Evolutionary conservation across 108 stramenopile species (phyloP).

Genomic region (Fragilariopsis cylindrus): DNA sequence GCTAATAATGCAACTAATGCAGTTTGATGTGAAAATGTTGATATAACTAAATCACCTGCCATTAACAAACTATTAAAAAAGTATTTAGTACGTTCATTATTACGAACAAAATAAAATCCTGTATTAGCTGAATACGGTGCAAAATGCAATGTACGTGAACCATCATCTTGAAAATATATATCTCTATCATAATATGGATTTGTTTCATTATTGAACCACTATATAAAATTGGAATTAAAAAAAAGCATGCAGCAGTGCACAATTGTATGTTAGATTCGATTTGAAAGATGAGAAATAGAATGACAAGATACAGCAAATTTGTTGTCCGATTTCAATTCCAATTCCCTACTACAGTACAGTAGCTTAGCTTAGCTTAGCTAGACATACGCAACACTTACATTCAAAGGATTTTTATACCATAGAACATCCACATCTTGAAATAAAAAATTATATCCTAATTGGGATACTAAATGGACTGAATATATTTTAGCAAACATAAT

Average conservation of each 20-base stretch:
- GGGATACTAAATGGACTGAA: slow-evolving; percentile 68
- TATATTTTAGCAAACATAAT: slow-evolving; percentile 85
- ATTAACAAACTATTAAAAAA: slow-evolving; percentile 57
- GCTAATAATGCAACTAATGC: slow-evolving; percentile 49
- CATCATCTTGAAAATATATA: slow-evolving; percentile 87
- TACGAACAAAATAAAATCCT: slow-evolving; percentile 50
- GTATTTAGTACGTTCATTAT: slow-evolving; percentile 53
- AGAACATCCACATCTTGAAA: slow-evolving; percentile 85
- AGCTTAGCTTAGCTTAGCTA: not conserved
- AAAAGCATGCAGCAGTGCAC: no score
- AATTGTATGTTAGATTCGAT: no score
- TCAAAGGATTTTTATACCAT: slow-evolving; percentile 69
- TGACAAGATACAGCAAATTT: not conserved
- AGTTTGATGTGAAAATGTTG: slow-evolving; percentile 64
- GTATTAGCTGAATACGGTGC: slow-evolving; percentile 68
- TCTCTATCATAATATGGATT: slow-evolving; percentile 46
- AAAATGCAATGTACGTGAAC: slow-evolving; percentile 53
- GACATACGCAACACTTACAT: not conserved
- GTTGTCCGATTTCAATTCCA: not conserved
- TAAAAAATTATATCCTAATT: slow-evolving; percentile 74
- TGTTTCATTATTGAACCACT: slow-evolving; percentile 22
- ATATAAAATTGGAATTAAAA: slow-evolving; percentile 26
- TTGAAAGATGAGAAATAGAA: no score
- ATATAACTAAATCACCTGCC: slow-evolving; percentile 56
- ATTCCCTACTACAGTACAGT: not conserved